phyloP scores from a whole-genome alignment of 768 basidiomycete species.

The Phlebiopsis flavidoalba region DNA sequence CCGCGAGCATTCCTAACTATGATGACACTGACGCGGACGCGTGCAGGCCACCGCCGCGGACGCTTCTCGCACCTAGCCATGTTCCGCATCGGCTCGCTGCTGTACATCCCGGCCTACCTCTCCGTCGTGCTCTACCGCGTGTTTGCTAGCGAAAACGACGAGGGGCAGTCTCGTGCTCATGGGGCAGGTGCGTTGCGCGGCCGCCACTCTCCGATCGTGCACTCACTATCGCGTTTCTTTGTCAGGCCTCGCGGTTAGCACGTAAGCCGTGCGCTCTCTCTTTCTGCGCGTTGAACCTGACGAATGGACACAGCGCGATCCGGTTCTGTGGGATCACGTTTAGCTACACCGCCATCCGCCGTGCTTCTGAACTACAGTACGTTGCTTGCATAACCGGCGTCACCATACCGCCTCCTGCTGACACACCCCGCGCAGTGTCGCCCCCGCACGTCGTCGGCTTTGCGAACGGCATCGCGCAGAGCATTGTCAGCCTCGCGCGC shows the following conservation, averaged over 20 bases:
- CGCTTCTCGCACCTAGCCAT: constrained; percentile 82
- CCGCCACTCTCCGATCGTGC: not conserved
- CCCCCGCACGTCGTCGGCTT: constrained; percentile 85
- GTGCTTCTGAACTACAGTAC: constrained; percentile 83
- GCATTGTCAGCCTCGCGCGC: constrained; percentile 88
- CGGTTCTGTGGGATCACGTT: constrained; percentile 88
- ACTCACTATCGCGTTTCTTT: not conserved
- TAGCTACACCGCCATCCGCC: constrained; percentile 84
- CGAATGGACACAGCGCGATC: constrained; percentile 52
- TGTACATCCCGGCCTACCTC: constrained; percentile 90
- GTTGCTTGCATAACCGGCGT: constrained; percentile 19
- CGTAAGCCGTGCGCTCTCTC: constrained; percentile 43
- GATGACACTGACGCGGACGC: not conserved
- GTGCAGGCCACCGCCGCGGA: constrained; percentile 67
- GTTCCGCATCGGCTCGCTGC: constrained; percentile 81
- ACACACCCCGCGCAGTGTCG: constrained; percentile 54
- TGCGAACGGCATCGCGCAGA: constrained; percentile 95
- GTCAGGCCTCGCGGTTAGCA: constrained; percentile 70
- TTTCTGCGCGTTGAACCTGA: not conserved
- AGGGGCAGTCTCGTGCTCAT: constrained; percentile 79
- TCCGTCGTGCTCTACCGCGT: constrained; percentile 68
- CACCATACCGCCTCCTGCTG: no score
- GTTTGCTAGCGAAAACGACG: constrained; percentile 64
- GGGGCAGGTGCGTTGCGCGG: constrained; percentile 53
- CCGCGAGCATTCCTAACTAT: not conserved